A percentile compares a stretch with the other conserved stretches of the same genome.
Evolutionary conservation across 352 stramenopile species (phyloP).

Genomic region (Halophytophthora batemanensis): DNA sequence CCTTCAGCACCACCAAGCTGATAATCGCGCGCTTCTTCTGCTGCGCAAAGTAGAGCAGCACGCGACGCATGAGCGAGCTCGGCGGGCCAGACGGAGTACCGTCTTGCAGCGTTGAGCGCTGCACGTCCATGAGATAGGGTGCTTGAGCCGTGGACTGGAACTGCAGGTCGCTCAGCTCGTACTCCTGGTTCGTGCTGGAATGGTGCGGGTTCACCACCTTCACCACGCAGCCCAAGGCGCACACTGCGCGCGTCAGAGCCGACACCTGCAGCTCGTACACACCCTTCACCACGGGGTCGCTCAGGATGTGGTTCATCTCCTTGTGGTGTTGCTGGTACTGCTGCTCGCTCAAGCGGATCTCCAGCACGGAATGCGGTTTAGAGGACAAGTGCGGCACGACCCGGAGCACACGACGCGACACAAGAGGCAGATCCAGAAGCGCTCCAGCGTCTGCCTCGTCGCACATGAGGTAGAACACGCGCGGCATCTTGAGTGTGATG

Average conservation of each 20-base stretch:
- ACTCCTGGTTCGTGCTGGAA: constrained; percentile 42
- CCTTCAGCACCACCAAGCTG: constrained; percentile 42
- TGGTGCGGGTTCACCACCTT: constrained; percentile 54
- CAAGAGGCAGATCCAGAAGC: constrained; percentile 56
- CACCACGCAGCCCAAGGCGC: constrained; percentile 89
- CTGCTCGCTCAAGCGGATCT: constrained; percentile 65
- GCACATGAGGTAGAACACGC: constrained; percentile 58
- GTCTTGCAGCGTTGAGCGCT: constrained; percentile 11
- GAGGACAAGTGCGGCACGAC: constrained; percentile 56
- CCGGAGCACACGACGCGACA: constrained; percentile 49
- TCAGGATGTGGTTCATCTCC: constrained; percentile 78
- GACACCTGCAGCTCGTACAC: constrained; percentile 95
- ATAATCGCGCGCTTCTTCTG: constrained; percentile 66
- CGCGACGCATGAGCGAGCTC: constrained; percentile 40
- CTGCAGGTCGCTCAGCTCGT: constrained; percentile 66
- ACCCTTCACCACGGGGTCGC: constrained; percentile 72
- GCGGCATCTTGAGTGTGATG: constrained; percentile 70
- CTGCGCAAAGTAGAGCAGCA: constrained; percentile 71
- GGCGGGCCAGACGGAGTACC: neutral
- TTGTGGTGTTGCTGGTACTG: constrained; percentile 75
- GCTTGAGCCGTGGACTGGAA: constrained; percentile 68
- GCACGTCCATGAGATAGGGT: constrained; percentile 54
- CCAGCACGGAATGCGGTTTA: constrained; percentile 55
- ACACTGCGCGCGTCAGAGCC: constrained; percentile 86
- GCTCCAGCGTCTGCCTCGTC: constrained; percentile 76